These are phyloP conservation scores for Pelargonium australe DNA, from an alignment of 441 rosid genomes.

Conservation along the genomic window DNA sequence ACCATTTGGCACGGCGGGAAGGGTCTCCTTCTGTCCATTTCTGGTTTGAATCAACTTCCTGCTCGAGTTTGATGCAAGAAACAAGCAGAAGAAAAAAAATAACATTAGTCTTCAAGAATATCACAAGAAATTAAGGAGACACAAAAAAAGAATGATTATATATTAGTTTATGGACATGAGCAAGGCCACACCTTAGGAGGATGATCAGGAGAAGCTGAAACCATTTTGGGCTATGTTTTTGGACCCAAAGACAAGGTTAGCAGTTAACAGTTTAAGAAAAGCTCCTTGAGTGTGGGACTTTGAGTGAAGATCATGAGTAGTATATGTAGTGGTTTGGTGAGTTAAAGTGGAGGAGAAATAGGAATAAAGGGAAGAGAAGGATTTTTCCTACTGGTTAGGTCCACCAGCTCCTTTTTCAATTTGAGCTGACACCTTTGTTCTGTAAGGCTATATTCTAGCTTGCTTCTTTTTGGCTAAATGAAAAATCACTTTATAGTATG, in stretches of 20 bases:
- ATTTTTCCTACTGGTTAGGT: conserved; percentile 11
- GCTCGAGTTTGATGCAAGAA: conserved; percentile 11
- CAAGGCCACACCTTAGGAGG: conserved; percentile 41
- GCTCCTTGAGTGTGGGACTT: conserved; percentile 16
- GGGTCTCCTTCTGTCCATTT: conserved; percentile 61
- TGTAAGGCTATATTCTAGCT: conserved; percentile 4
- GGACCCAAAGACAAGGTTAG: conserved; percentile 4
- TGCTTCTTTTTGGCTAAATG: conserved; percentile 3
- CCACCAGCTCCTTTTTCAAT: neutral
- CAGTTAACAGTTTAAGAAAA: neutral
- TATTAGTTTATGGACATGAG: neutral
- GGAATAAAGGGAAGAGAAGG: conserved; percentile 15
- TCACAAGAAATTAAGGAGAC: neutral
- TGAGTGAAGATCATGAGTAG: conserved; percentile 15
- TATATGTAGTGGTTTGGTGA: conserved; percentile 23
- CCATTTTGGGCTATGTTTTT: conserved; percentile 33
- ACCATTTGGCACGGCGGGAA: conserved; percentile 79
- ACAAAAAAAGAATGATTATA: neutral
- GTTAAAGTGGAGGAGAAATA: neutral
- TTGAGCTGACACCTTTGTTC: conserved; percentile 1
- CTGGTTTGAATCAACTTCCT: conserved; percentile 44
- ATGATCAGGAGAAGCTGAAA: conserved; percentile 45
- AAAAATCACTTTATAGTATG: conserved; percentile 2
- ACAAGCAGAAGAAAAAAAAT: neutral
- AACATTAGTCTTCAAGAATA: neutral